phyloP scores from a whole-genome alignment of 805 yeast species.

The Pichia paraexigua region DNA sequence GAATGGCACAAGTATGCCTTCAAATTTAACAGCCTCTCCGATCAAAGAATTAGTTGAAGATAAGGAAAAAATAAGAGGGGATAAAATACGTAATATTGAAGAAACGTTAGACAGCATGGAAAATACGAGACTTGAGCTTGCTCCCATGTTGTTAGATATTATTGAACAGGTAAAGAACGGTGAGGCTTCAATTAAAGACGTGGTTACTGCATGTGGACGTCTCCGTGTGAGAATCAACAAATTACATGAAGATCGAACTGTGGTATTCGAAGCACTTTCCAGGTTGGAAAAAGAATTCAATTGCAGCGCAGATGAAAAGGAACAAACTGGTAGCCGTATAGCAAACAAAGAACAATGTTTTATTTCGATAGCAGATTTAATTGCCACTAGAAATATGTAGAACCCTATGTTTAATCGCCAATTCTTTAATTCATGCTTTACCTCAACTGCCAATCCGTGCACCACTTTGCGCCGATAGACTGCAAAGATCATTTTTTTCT shows the following conservation, averaged over 20 bases:
- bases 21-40: neutral
- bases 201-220: slow-evolving; percentile 38
- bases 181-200: slow-evolving; percentile 34
- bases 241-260: slow-evolving; percentile 34
- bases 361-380: neutral
- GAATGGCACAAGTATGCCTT: neutral
- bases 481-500: no score
- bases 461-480: neutral
- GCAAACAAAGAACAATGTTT: neutral
- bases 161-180: slow-evolving; percentile 34
- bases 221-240: slow-evolving; percentile 34
- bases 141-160: slow-evolving; percentile 34
- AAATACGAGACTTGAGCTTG: slow-evolving; percentile 28
- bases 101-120: slow-evolving; percentile 17
- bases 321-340: slow-evolving; percentile 4
- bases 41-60: neutral
- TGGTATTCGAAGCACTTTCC: slow-evolving; percentile 22
- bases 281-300: slow-evolving; percentile 29
- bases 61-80: neutral
- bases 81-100: neutral
- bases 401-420: neutral
- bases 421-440: neutral
- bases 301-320: slow-evolving; percentile 25
- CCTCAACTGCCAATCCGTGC: neutral
- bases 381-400: neutral